These are phyloP conservation scores for Trichosporon coremiiforme DNA, from an alignment of 1,284 basidiomycete species.

Conservation along the genomic window DNA sequence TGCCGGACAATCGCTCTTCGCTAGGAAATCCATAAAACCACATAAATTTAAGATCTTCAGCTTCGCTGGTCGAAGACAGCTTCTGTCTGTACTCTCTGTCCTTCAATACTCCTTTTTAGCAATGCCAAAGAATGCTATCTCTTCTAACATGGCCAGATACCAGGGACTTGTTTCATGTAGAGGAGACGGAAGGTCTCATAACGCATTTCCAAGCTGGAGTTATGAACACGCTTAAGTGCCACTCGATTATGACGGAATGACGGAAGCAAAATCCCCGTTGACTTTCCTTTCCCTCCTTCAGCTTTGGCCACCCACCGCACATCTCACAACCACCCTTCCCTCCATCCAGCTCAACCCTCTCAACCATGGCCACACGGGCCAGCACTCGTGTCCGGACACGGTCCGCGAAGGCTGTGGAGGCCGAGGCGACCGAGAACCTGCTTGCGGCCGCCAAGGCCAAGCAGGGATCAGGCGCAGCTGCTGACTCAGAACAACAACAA, in stretches of 20 bases:
- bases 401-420: conserved; percentile 40
- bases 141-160: too few relatives aligned
- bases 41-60: background rate
- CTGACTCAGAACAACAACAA: background rate
- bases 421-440: conserved; percentile 38
- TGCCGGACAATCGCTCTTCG: too few relatives aligned
- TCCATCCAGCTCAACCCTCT: background rate
- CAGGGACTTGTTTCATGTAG: too few relatives aligned
- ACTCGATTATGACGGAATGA: background rate
- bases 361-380: conserved; percentile 28
- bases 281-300: background rate
- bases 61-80: background rate
- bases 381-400: conserved; percentile 37
- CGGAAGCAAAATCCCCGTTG: conserved; percentile 7
- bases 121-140: too few relatives aligned
- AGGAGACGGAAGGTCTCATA: too few relatives aligned
- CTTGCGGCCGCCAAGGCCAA: conserved; percentile 22
- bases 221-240: background rate
- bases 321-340: background rate
- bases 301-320: conserved; percentile 1
- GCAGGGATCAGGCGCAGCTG: background rate
- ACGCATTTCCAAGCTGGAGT: too few relatives aligned
- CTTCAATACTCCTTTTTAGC: too few relatives aligned
- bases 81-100: background rate
- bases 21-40: background rate